Conservation (phyloP, 2,329 filamentous ascomycete genomes). For the Grosmannia penicillata region DNA sequence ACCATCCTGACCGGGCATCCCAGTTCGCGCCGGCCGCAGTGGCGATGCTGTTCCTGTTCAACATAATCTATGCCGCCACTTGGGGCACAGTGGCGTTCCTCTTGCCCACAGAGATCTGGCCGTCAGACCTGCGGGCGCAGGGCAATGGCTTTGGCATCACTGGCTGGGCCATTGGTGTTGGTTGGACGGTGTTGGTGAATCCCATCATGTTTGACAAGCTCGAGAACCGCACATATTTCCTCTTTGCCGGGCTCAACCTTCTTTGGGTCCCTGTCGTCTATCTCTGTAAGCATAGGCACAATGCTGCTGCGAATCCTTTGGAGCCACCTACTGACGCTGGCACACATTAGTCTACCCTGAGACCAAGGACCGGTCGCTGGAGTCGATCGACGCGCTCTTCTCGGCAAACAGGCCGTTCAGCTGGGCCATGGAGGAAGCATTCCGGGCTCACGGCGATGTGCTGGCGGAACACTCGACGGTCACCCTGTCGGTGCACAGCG, state of each 20-base stretch:
- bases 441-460: constrained; percentile 7
- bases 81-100: constrained; percentile 34
- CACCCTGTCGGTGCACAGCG: constrained; percentile 29
- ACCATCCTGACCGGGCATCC: constrained; percentile 18
- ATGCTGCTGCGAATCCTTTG: too few relatives aligned
- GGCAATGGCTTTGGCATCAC: constrained; percentile 44
- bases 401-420: constrained; percentile 27
- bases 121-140: constrained; percentile 39
- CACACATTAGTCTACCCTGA: constrained; percentile 22
- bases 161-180: constrained; percentile 42
- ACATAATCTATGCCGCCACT: constrained; percentile 34
- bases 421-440: constrained; percentile 9
- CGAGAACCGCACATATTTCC: constrained; percentile 32
- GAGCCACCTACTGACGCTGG: too few relatives aligned
- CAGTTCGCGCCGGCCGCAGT: constrained; percentile 28
- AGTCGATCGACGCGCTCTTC: constrained; percentile 35
- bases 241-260: constrained; percentile 35
- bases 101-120: constrained; percentile 40
- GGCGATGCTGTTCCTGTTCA: constrained; percentile 34
- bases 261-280: constrained; percentile 34
- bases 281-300: constrained; percentile 20
- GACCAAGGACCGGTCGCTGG: constrained; percentile 28
- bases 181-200: constrained; percentile 36
- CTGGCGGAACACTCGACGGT: constrained; percentile 8
- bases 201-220: constrained; percentile 35